Base-by-base conservation (phyloP, 2,329 filamentous ascomycete species). In the Aspergillus sp. region DNA sequence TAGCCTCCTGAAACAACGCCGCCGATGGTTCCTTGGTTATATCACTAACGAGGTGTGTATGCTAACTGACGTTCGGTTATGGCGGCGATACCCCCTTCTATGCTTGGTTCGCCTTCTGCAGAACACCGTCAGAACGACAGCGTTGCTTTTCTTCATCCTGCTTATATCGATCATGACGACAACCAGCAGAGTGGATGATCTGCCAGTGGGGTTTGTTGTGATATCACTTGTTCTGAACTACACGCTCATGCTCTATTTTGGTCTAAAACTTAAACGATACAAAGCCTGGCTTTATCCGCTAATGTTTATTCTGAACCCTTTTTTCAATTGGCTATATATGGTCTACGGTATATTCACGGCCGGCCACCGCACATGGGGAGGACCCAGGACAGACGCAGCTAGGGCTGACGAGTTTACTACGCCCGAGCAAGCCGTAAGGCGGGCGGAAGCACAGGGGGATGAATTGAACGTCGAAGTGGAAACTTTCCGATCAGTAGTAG, bases 241-340 rank as follows among this genome's bases (percentile, higher is more conserved):
- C 89, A 72, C 91, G 49, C 85, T 98, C 72, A 98, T 98, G 93
- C 79, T 98, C 60, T 98, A 96, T 78, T 97, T 98, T 73, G 93
- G 91, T 22, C 84, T 88, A 55, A 92, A 91, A 75, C 83, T 98
- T 48, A 87, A 88, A 59, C 85, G 95, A 11, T 97, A 89, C 80
- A 98, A 99, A 80, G 89, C 96, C 61, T 93, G 91, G 88, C 81
- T 98, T 5, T 98, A 98, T 71, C 93, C 93, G 0, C 68, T 98
- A 61, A 97, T 98, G 92, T 98, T 97, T 71, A 77, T 96, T 47
- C 74, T 97, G 62, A 98, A 97, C 70, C 93, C 95, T 0, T 96
- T 98, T 71, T 93, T 97, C 82, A 98, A 98, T 76, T 98, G 93
- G 93, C 85, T 91, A 57, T 98, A 98, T 78, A 96, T 97, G 89